Conservation (phyloP, 1,139 yeast genomes). For the Yamadazyma trypodendri region DNA sequence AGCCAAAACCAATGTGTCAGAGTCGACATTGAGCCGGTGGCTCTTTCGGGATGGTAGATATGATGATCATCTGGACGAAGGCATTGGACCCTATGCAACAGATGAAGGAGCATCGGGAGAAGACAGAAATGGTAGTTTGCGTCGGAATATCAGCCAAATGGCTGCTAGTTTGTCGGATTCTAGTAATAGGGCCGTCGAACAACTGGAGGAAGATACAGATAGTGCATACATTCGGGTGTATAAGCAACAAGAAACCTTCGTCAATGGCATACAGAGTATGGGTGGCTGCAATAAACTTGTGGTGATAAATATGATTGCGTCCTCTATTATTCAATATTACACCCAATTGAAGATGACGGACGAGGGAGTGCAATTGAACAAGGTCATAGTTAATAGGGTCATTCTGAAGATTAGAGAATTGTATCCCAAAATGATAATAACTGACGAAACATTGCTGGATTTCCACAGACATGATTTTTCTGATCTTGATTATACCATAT, state of each 20-base stretch:
- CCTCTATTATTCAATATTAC: slow-evolving; percentile 10
- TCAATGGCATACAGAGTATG: background rate
- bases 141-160: too few relatives aligned
- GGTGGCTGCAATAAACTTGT: slow-evolving; percentile 1
- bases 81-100: too few relatives aligned
- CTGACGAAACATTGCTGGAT: background rate
- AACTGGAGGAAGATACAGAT: background rate
- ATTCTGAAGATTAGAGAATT: background rate
- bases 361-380: background rate
- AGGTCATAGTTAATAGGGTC: background rate
- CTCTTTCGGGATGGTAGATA: slow-evolving; percentile 8
- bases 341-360: slow-evolving; percentile 5
- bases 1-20: slow-evolving; percentile 18
- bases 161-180: background rate
- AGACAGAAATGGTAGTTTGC: too few relatives aligned
- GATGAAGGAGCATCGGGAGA: too few relatives aligned
- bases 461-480: background rate
- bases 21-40: slow-evolving; percentile 24
- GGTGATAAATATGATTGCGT: slow-evolving; percentile 2
- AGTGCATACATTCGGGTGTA: background rate
- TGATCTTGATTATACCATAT: slow-evolving; percentile 8
- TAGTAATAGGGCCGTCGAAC: background rate
- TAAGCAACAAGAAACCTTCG: slow-evolving; percentile 1
- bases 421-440: slow-evolving; percentile 6
- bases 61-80: background rate